These are phyloP conservation scores for Cryptococcus sp. DNA, from an alignment of 1,284 basidiomycete genomes.

Conservation along the genomic window DNA sequence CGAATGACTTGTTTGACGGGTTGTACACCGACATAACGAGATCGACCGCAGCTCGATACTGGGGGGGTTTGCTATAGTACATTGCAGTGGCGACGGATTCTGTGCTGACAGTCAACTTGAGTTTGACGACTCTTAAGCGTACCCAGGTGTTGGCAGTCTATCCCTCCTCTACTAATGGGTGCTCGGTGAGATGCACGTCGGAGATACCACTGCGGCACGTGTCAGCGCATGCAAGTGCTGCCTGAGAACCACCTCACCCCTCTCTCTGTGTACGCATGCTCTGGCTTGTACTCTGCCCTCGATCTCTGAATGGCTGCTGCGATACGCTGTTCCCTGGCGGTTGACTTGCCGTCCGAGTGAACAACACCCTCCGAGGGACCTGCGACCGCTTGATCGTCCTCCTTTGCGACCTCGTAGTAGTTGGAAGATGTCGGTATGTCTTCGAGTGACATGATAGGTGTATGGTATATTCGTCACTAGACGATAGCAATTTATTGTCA, in stretches of 20 bases:
- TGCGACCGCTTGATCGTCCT: not conserved
- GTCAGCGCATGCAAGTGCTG: not conserved
- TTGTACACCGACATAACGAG: slow-evolving; percentile 21
- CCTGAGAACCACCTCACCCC: slow-evolving; percentile 20
- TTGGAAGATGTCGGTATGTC: not conserved
- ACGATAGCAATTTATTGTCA: too few relatives aligned
- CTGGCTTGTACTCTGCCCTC: slow-evolving; percentile 40
- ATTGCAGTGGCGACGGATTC: slow-evolving; percentile 28
- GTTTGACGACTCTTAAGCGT: not conserved
- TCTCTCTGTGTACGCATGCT: slow-evolving; percentile 48
- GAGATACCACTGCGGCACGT: slow-evolving; percentile 12
- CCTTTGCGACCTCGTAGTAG: not conserved
- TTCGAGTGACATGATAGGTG: too few relatives aligned
- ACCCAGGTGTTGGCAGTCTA: slow-evolving; percentile 32
- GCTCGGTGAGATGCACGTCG: slow-evolving; percentile 3
- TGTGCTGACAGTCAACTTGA: not conserved
- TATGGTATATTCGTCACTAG: too few relatives aligned
- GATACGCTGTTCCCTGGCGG: slow-evolving; percentile 33
- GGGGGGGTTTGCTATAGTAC: slow-evolving; percentile 22
- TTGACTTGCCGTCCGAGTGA: slow-evolving; percentile 15
- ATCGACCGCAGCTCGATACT: slow-evolving; percentile 19
- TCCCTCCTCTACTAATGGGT: slow-evolving; percentile 18
- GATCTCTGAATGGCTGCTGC: slow-evolving; percentile 42
- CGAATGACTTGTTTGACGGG: slow-evolving; percentile 12
- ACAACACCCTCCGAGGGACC: not conserved